Evolutionary conservation across 139 green algal genomes (phyloP).

Genomic region (Volvox reticuliferus): DNA sequence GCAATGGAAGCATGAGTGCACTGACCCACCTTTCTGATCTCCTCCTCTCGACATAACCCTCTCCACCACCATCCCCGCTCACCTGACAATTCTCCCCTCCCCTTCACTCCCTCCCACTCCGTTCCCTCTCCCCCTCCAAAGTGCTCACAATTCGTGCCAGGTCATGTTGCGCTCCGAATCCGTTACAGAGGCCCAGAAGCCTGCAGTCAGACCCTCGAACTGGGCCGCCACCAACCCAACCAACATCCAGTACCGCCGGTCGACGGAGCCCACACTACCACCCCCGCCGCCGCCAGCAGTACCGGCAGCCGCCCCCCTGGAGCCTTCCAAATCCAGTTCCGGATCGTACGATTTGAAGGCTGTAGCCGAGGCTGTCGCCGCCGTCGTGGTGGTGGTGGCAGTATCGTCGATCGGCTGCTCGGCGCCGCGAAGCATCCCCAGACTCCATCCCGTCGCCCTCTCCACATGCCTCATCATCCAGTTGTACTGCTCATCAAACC

Average conservation of each 20-base stretch:
- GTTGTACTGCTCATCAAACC: conserved; percentile 40
- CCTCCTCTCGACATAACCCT: not conserved
- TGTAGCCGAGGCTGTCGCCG: too few species aligned
- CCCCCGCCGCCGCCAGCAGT: not conserved
- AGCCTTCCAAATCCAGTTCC: not conserved
- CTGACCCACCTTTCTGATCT: not conserved
- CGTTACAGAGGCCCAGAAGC: conserved; percentile 36
- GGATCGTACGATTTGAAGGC: not conserved
- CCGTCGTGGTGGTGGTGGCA: not conserved
- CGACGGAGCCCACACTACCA: not conserved
- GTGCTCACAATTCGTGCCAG: conserved; percentile 48
- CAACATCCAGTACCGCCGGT: conserved; percentile 49
- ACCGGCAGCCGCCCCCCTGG: not conserved
- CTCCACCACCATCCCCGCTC: not conserved
- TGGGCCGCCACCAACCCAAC: conserved; percentile 59
- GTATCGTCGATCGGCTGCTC: not conserved
- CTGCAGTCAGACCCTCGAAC: conserved; percentile 56
- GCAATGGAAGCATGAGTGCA: too few species aligned
- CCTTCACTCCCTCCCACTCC: not conserved
- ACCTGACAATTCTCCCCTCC: not conserved
- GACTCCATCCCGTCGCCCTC: not conserved
- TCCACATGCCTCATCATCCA: conserved; percentile 26
- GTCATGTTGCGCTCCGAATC: conserved; percentile 47
- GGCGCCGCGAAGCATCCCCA: not conserved
- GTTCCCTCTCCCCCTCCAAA: not conserved